phyloP scores from a whole-genome alignment of 2,329 filamentous ascomycete genomes.

The Fusarium paranaense region DNA sequence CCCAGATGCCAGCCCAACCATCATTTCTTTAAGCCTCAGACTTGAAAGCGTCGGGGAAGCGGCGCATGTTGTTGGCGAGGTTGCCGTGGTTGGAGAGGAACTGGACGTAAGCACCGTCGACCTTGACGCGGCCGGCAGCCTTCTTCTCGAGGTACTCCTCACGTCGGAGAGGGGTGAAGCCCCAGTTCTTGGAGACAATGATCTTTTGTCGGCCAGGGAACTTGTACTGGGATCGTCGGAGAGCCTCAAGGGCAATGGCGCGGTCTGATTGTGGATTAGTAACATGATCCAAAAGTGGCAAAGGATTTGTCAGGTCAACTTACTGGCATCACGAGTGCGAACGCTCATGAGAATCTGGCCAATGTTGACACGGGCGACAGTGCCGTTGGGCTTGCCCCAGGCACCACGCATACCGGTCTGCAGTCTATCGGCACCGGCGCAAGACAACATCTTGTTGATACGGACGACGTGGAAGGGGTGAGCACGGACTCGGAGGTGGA shows the following conservation, averaged over 20 bases:
- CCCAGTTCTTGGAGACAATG: slow-evolving; percentile 99
- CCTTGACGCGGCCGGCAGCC: slow-evolving; percentile 91
- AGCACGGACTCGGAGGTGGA: slow-evolving; percentile 83
- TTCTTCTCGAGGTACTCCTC: slow-evolving; percentile 98
- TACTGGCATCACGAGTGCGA: slow-evolving; percentile 94
- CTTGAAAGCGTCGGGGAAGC: slow-evolving; percentile 93
- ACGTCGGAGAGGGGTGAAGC: slow-evolving; percentile 97
- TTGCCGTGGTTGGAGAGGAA: slow-evolving; percentile 96
- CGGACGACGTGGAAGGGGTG: slow-evolving; percentile 99
- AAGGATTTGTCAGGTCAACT: slow-evolving; percentile 51
- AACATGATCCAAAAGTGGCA: slow-evolving; percentile 20
- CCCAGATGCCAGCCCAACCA: slow-evolving; percentile 53
- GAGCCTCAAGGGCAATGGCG: slow-evolving; percentile 94
- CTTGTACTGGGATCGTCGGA: slow-evolving; percentile 99
- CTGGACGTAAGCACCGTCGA: slow-evolving; percentile 99
- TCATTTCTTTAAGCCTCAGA: slow-evolving; percentile 64
- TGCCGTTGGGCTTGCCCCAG: slow-evolving; percentile 99
- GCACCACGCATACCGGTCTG: slow-evolving; percentile 99
- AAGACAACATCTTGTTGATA: slow-evolving; percentile 99
- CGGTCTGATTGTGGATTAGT: slow-evolving; percentile 70
- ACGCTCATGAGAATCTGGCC: slow-evolving; percentile 98
- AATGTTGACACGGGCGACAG: slow-evolving; percentile 99
- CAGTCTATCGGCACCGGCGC: slow-evolving; percentile 99
- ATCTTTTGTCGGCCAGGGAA: slow-evolving; percentile 99
- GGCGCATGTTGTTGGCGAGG: slow-evolving; percentile 87